Evolutionary conservation across 352 stramenopile species (phyloP), one percentile per base, ranked within the genome.

Genomic region (Phytophthora megakarya): DNA sequence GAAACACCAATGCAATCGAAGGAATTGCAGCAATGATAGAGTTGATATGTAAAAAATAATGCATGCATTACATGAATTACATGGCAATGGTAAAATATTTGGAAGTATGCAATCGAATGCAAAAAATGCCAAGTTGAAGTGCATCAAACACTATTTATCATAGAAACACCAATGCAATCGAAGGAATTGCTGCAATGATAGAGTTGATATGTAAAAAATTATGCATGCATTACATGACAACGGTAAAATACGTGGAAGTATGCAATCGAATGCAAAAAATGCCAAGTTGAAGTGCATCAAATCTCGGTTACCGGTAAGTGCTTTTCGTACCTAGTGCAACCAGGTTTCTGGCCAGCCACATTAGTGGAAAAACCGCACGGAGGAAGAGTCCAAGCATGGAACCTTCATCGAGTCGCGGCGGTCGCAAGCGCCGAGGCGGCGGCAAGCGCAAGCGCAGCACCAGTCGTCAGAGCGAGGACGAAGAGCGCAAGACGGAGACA

Each of bases 371-470:
- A 67, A 60, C 45, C 19, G 40, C 30, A 44, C 4, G 33, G 37
- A n/a, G n/a, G n/a, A 46, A 19, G 46, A 38, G 23, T 32, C 35
- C 28, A 26, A 59, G 19, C 11, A 75, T 76, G 68, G 65, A 71
- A 52, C 26, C 50, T 55, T 40, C 49, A 25, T 35, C 39, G 23
- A 63, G 32, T 61, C 54, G 51, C 39, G 33, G 57, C 49, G 40
- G 61, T 38, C 67, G 51, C 32, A 55, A 70, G 33, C 72, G 64
- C 21, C 61, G 60, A 46, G 47, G 32, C 46, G 38, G 48, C 37
- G 67, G 76, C 26, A 84, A 82, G 21, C 73, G 74, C 43, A 83
- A 81, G 46, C 66, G 74, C 33, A 72, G 48, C 33, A 48, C 53
- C 11, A 66, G 38, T 33, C 45, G 23, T 13, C 37, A 68, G 6